phyloP scores from a whole-genome alignment of 2,329 filamentous ascomycete species.

The Paraconiothyrium sp. region DNA sequence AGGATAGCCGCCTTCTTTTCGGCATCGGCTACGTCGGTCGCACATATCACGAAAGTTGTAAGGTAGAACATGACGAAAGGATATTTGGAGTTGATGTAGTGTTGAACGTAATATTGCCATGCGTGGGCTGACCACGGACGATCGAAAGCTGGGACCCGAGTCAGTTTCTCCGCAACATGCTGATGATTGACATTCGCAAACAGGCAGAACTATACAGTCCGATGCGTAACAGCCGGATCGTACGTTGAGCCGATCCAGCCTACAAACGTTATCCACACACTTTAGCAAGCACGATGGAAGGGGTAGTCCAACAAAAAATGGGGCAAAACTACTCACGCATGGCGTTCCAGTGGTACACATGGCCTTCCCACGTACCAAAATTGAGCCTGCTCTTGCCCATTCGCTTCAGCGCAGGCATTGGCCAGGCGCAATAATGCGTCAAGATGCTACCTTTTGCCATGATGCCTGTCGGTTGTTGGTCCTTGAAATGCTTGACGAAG shows the following conservation, averaged over 20 bases:
- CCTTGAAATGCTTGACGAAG: constrained; percentile 30
- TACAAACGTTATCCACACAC: background rate
- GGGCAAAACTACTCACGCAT: constrained; percentile 32
- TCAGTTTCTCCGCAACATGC: background rate
- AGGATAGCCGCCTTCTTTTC: constrained; percentile 26
- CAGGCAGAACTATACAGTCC: background rate
- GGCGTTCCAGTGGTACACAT: constrained; percentile 42
- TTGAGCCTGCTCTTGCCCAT: constrained; percentile 30
- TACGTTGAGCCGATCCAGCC: background rate
- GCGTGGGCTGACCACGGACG: constrained; percentile 37
- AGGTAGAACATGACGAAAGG: constrained; percentile 41
- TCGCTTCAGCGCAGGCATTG: constrained; percentile 39
- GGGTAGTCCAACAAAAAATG: too few species aligned
- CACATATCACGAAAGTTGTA: constrained; percentile 41
- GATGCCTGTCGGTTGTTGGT: constrained; percentile 31
- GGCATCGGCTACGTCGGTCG: constrained; percentile 24
- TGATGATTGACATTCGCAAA: background rate
- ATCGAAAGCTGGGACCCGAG: constrained; percentile 34
- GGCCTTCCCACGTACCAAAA: constrained; percentile 41
- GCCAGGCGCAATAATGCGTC: constrained; percentile 45
- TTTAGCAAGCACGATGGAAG: too few species aligned
- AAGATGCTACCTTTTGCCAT: constrained; percentile 40
- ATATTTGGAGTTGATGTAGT: constrained; percentile 41
- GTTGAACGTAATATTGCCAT: constrained; percentile 43
- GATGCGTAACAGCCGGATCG: background rate